Evolutionary conservation across 2,329 filamentous ascomycete species (phyloP).

Genomic region (Pseudomassariella vexata): DNA sequence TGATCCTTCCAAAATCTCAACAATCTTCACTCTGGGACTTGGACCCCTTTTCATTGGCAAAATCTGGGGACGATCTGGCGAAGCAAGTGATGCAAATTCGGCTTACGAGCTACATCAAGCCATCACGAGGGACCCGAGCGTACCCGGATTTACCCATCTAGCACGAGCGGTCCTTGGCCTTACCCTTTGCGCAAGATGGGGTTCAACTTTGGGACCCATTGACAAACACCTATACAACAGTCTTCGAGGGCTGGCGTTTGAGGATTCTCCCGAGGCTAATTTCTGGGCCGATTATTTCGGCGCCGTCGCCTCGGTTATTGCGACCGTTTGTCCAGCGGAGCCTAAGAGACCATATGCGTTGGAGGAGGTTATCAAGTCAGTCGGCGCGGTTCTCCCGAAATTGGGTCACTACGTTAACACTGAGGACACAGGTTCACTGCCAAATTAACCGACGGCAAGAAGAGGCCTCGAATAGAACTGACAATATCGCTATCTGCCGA

Average conservation of each 20-base stretch:
- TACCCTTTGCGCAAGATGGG: slow-evolving; percentile 69
- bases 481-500: slow-evolving; percentile 14
- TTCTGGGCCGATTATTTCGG: slow-evolving; percentile 53
- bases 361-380: slow-evolving; percentile 33
- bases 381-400: too few species aligned
- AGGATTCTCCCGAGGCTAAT: slow-evolving; percentile 28
- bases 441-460: slow-evolving; percentile 12
- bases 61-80: slow-evolving; percentile 46
- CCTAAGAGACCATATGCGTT: slow-evolving; percentile 32
- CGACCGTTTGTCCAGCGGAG: slow-evolving; percentile 33
- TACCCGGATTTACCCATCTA: slow-evolving; percentile 69
- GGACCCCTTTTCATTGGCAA: slow-evolving; percentile 39
- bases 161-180: slow-evolving; percentile 67
- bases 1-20: slow-evolving; percentile 30
- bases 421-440: slow-evolving; percentile 15
- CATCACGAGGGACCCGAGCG: slow-evolving; percentile 59
- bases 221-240: slow-evolving; percentile 38
- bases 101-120: slow-evolving; percentile 68
- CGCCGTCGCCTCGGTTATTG: slow-evolving; percentile 37
- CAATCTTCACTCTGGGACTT: slow-evolving; percentile 36
- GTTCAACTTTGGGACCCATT: slow-evolving; percentile 47
- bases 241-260: slow-evolving; percentile 35
- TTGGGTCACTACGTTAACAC: too few species aligned
- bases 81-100: slow-evolving; percentile 48
- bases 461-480: slow-evolving; percentile 23